Evolutionary conservation across 2,329 filamentous ascomycete genomes (phyloP).

Genomic region (Aspergillus pseudoterreus): DNA sequence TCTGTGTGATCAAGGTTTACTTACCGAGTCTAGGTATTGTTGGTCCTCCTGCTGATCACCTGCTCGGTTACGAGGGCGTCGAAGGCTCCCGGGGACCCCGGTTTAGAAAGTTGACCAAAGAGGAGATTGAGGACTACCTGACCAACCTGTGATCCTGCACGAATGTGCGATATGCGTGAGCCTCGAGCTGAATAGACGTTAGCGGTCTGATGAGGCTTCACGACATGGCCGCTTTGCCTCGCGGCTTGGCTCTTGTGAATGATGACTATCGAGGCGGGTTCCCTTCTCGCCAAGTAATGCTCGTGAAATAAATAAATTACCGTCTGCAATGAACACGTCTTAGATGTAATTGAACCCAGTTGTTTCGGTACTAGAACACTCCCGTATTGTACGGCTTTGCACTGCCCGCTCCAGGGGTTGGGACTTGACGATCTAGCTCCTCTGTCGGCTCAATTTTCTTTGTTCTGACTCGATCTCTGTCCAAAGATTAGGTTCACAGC

Average conservation of each 20-base stretch:
- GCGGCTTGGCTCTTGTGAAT: neutral
- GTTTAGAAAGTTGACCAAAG: conserved; percentile 72
- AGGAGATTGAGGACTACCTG: conserved; percentile 99
- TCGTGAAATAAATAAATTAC: neutral
- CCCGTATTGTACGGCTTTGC: neutral
- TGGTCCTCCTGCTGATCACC: conserved; percentile 85
- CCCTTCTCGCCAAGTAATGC: neutral
- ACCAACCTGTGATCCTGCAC: conserved; percentile 75
- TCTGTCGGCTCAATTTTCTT: too few species aligned
- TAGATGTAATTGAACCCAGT: neutral
- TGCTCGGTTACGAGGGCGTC: conserved; percentile 70
- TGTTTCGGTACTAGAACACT: neutral
- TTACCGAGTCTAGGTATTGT: conserved; percentile 70
- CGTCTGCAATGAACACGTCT: neutral
- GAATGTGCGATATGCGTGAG: conserved; percentile 13
- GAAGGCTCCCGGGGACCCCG: conserved; percentile 41
- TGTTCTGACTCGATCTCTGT: too few species aligned
- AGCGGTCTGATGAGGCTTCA: conserved; percentile 19
- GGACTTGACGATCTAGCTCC: neutral
- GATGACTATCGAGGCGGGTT: neutral
- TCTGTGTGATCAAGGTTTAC: neutral
- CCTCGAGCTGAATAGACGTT: conserved; percentile 26
- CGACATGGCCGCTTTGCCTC: neutral
- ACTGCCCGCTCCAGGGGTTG: neutral
- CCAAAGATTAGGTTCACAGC: too few species aligned